Evolutionary conservation across 805 yeast genomes (phyloP).

Genomic region (Komagataella mondaviorum): DNA sequence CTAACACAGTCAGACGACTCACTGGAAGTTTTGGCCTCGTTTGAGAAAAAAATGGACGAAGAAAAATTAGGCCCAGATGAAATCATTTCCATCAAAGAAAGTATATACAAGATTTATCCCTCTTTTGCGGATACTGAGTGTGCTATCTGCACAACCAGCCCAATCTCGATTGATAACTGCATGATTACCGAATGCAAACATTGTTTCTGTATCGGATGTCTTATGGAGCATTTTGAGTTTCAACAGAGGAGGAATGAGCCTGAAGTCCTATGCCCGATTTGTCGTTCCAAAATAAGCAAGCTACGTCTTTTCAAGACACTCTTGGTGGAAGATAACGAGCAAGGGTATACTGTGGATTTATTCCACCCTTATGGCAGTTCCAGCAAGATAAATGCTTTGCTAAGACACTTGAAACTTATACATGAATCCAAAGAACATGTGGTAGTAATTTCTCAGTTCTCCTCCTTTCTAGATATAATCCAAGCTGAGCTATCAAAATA

Average conservation of each 20-base stretch:
- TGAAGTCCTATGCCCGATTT: conserved; percentile 57
- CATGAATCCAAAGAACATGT: conserved; percentile 55
- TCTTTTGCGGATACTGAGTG: conserved; percentile 47
- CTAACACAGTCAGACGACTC: conserved; percentile 1
- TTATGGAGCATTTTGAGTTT: conserved; percentile 61
- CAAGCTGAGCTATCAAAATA: conserved; percentile 39
- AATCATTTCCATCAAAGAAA: conserved; percentile 10
- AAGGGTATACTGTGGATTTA: conserved; percentile 19
- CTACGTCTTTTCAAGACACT: conserved; percentile 30
- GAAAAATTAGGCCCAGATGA: conserved; percentile 13
- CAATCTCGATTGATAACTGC: conserved; percentile 36
- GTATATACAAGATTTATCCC: conserved; percentile 20
- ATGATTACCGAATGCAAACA: conserved; percentile 70
- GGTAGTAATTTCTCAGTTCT: conserved; percentile 86
- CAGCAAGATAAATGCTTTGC: conserved; percentile 58
- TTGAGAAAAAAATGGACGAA: conserved; percentile 14
- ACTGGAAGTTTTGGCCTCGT: conserved; percentile 7
- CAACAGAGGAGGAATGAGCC: conserved; percentile 27
- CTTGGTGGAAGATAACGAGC: background rate
- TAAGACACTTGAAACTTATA: conserved; percentile 41
- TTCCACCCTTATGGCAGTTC: conserved; percentile 45
- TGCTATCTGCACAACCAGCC: conserved; percentile 67
- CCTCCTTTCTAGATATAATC: conserved; percentile 66
- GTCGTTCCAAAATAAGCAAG: conserved; percentile 44
- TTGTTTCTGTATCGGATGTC: conserved; percentile 59